Evolutionary conservation across 2,329 filamentous ascomycete species (phyloP), one percentile per base, ranked within the genome.

Genomic region (Calonectria pseudoreteaudii): DNA sequence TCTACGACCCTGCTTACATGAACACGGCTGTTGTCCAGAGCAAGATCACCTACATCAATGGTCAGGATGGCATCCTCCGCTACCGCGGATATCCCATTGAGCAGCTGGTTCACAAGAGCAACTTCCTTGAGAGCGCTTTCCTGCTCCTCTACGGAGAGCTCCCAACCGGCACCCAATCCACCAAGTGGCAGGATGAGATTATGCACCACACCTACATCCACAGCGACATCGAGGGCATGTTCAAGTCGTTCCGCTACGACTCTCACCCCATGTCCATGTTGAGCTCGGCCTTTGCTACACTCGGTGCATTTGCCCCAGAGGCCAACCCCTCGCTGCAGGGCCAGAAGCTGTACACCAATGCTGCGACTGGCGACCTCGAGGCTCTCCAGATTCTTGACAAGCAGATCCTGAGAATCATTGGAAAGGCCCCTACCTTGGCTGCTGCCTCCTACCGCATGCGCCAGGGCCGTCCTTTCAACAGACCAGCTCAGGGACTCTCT

Each of bases 31-130:
- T 88, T 2, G 85, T 89, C 26, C 81, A 87, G 82, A 87, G 85
- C 77, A 84, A 81, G 64, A 89, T 89, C 78, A 89, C 87, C 34
- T 89, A 89, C 82, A 89, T 89, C 80, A 88, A 89, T 78, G 88
- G 88, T 44, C 85, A 84, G 72, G 86, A 88, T 28, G 88, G 88
- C 44, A 87, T 88, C 56, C 82, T 90, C 41, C 86, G 87, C 50
- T 90, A 90, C 78, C 86, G 88, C 11, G 88, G 87, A 50, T 89
- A 89, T 77, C 86, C 87, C 10, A 89, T 90, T 73, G 84, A 90
- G 78, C 86, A 90, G 80, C 80, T 90, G 10, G 87, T 88, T 28
- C 83, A 86, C 77, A 86, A 86, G 79, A 87, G 86, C 77, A 86
- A 86, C 74, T 90, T 89, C 76, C 84, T 88, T 23, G 88, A 90